Conservation (phyloP, 2,329 filamentous ascomycete genomes). For the Pseudopyrenochaeta lycopersici region DNA sequence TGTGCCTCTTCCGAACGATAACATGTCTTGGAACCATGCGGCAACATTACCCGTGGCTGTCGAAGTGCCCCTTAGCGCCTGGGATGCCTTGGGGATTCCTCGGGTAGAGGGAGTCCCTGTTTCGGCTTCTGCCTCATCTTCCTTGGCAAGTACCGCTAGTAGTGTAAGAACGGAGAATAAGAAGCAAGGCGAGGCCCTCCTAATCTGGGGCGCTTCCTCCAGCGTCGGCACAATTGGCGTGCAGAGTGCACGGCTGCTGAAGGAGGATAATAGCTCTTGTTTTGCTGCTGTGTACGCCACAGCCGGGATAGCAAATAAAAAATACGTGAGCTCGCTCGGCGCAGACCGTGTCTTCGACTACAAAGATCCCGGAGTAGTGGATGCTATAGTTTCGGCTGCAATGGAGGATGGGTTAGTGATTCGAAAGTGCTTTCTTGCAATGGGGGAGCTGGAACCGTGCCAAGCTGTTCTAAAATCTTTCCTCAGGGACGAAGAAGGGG, state of each 20-base stretch:
- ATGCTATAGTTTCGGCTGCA: slow-evolving; percentile 48
- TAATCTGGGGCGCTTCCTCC: slow-evolving; percentile 58
- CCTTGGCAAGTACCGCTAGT: background rate
- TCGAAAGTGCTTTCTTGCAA: slow-evolving; percentile 2
- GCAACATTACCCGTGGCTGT: background rate
- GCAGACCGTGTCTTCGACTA: slow-evolving; percentile 55
- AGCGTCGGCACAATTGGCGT: slow-evolving; percentile 58
- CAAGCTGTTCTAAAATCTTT: slow-evolving; percentile 2
- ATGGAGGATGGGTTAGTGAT: slow-evolving; percentile 37
- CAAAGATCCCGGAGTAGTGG: slow-evolving; percentile 17
- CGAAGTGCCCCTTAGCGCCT: slow-evolving; percentile 1
- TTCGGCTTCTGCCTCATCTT: background rate
- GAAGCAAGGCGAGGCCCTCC: slow-evolving; percentile 41
- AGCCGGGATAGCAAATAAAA: slow-evolving; percentile 44
- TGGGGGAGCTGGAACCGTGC: background rate
- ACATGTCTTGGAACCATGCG: slow-evolving; percentile 1
- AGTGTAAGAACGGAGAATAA: background rate
- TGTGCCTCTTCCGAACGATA: background rate
- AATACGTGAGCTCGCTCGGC: slow-evolving; percentile 38
- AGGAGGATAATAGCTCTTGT: slow-evolving; percentile 41
- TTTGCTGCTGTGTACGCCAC: slow-evolving; percentile 56
- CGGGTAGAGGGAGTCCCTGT: background rate
- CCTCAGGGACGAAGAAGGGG: background rate
- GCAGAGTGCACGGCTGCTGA: slow-evolving; percentile 50
- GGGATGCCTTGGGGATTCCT: slow-evolving; percentile 1